A percentile compares a stretch with the other conserved stretches of the same genome.
Evolutionary conservation across 1,139 yeast genomes (phyloP).

Genomic region (Diutina sp.): DNA sequence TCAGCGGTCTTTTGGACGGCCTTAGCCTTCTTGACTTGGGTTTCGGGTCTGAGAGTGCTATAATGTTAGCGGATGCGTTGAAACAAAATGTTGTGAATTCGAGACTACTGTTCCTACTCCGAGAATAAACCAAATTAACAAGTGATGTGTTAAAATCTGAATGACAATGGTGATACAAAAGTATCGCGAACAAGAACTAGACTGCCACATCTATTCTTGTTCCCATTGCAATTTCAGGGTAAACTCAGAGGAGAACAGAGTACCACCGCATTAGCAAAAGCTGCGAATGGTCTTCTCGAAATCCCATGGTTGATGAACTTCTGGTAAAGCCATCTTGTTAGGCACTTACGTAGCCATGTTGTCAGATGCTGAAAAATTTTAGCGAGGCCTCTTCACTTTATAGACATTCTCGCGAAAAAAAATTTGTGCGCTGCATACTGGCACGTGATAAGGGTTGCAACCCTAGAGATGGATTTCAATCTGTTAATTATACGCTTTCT

Average conservation of each 20-base stretch:
- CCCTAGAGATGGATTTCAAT: background rate
- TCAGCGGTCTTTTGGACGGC: conserved; percentile 79
- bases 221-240: conserved; percentile 12
- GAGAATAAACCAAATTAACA: background rate
- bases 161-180: background rate
- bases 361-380: conserved; percentile 4
- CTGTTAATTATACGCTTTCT: background rate
- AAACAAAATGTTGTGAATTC: too few relatives aligned
- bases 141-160: background rate
- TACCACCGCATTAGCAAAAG: conserved; percentile 33
- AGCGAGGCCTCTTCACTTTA: background rate
- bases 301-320: conserved; percentile 21
- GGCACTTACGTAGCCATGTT: conserved; percentile 10
- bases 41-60: conserved; percentile 69
- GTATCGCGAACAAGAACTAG: background rate
- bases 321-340: background rate
- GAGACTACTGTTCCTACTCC: background rate
- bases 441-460: background rate
- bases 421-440: background rate
- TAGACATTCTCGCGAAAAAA: background rate
- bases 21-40: conserved; percentile 90
- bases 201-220: conserved; percentile 11
- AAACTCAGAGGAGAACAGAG: conserved; percentile 38
- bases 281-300: conserved; percentile 34
- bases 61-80: conserved; percentile 21